These are phyloP conservation scores for Penicillium sumatraense DNA, from an alignment of 2,329 filamentous ascomycete species.

Conservation along the genomic window DNA sequence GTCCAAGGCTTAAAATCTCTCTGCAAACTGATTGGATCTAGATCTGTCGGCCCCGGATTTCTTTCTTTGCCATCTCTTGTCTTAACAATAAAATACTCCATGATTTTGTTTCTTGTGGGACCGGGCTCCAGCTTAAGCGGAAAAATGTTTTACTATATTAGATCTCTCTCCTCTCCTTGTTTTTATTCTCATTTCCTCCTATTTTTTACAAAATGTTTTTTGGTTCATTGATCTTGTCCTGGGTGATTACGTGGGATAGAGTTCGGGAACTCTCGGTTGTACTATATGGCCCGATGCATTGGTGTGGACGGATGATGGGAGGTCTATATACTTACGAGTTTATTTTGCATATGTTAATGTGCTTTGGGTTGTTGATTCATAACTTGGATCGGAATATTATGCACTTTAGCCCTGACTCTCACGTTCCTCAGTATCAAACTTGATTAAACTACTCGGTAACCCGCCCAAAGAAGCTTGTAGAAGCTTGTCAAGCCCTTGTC, in stretches of 20 bases:
- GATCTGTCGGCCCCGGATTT: constrained; percentile 1
- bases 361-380: constrained; percentile 18
- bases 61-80: constrained; percentile 32
- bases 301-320: constrained; percentile 30
- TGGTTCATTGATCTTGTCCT: constrained; percentile 28
- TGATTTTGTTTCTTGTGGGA: constrained; percentile 27
- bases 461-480: too few relatives aligned
- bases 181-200: constrained; percentile 14
- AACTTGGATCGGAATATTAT: neutral
- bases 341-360: constrained; percentile 19
- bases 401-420: too few relatives aligned
- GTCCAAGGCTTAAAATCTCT: constrained; percentile 36
- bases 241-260: constrained; percentile 34
- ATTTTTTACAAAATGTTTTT: too few relatives aligned
- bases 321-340: constrained; percentile 19
- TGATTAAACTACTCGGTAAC: too few relatives aligned
- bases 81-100: constrained; percentile 35
- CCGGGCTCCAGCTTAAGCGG: constrained; percentile 33
- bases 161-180: constrained; percentile 44
- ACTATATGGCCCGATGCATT: constrained; percentile 35
- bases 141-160: constrained; percentile 33
- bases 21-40: constrained; percentile 7
- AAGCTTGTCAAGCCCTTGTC: too few relatives aligned
- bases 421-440: too few relatives aligned
- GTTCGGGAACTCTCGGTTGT: constrained; percentile 37